A percentile compares a stretch with the other conserved stretches of the same genome.
Evolutionary conservation across 768 basidiomycete genomes (phyloP).

Genomic region (Suillus brevipes): DNA sequence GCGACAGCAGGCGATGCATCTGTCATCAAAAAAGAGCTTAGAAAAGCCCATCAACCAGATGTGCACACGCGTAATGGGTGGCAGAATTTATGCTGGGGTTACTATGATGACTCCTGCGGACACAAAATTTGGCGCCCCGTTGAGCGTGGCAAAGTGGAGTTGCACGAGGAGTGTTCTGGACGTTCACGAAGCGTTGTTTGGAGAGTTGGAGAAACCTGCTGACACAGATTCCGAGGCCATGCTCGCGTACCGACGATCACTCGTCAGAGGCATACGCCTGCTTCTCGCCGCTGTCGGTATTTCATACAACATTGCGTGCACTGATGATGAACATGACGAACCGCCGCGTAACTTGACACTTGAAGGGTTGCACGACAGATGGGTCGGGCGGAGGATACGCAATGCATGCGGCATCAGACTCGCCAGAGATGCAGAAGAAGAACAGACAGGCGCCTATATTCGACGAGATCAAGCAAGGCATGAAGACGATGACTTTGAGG

Average conservation of each 20-base stretch:
- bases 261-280: constrained; percentile 10
- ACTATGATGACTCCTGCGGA: constrained; percentile 9
- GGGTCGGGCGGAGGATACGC: constrained; percentile 15
- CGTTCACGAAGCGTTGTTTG: constrained; percentile 8
- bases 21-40: background rate
- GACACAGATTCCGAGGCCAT: background rate
- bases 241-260: constrained; percentile 3
- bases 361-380: constrained; percentile 14
- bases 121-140: background rate
- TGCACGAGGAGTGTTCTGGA: constrained; percentile 13
- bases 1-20: background rate
- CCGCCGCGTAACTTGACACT: background rate
- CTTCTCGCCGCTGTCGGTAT: constrained; percentile 14
- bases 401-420: constrained; percentile 16
- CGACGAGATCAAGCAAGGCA: background rate
- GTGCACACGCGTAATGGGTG: constrained; percentile 13
- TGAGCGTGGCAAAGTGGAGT: constrained; percentile 8
- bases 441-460: background rate
- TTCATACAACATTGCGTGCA: constrained; percentile 12
- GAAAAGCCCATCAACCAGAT: background rate
- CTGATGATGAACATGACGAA: constrained; percentile 9
- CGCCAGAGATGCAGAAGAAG: constrained; percentile 3
- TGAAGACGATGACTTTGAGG: background rate
- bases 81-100: constrained; percentile 17
- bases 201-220: constrained; percentile 6